Conservation (phyloP, 306 rosid species). For the Vigna mungo region DNA sequence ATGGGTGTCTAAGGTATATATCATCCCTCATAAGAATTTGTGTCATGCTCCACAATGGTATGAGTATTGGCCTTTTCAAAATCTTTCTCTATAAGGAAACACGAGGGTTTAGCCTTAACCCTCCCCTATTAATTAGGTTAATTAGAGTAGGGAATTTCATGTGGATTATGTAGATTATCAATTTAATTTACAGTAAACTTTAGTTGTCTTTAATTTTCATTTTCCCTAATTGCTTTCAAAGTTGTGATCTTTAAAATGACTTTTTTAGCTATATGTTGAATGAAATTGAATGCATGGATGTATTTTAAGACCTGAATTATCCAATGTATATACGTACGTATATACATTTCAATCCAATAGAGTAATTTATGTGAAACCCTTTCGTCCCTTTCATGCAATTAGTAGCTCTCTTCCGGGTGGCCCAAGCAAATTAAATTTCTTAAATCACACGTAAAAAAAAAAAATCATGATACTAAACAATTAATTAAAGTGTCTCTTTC, state of each 20-base stretch:
- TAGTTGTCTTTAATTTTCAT: neutral
- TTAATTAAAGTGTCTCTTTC: conserved; percentile 33
- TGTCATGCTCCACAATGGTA: too few relatives aligned
- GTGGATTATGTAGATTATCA: neutral
- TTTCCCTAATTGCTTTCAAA: neutral
- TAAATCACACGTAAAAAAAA: conserved; percentile 22
- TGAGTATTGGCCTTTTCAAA: too few relatives aligned
- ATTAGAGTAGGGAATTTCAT: neutral
- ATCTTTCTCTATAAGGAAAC: too few relatives aligned
- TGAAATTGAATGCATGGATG: neutral
- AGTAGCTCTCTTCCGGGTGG: conserved; percentile 27
- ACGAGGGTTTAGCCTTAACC: too few relatives aligned
- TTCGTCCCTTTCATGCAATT: conserved; percentile 21
- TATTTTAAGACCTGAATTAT: neutral
- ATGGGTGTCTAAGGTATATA: too few relatives aligned
- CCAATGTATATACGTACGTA: neutral
- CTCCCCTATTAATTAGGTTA: neutral
- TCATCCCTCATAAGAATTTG: too few relatives aligned
- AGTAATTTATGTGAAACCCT: too few relatives aligned
- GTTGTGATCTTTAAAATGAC: too few relatives aligned
- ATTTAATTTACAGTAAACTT: neutral
- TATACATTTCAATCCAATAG: too few relatives aligned
- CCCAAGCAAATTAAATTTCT: conserved; percentile 30
- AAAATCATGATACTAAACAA: conserved; percentile 19
- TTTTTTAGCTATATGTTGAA: too few relatives aligned